A percentile compares a stretch with the other conserved stretches of the same genome.
Conservation (phyloP, 257 asterid species). For the Solanum sitiens region DNA sequence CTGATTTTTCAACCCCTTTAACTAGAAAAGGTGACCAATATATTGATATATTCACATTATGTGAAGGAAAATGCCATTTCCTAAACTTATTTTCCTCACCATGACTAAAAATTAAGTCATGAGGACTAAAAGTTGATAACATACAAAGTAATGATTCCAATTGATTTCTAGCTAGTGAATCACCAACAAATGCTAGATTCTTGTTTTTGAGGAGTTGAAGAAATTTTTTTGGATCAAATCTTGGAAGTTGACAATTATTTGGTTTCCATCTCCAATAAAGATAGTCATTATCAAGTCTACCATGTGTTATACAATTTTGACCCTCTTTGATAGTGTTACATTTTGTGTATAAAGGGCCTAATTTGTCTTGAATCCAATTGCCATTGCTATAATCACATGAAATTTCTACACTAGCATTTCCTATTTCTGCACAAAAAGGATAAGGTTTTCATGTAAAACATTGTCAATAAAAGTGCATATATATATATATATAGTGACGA, state of each 20-base stretch:
- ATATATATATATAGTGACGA: not conserved
- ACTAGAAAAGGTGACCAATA: conserved; percentile 90
- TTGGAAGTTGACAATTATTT: conserved; percentile 41
- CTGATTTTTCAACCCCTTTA: conserved; percentile 45
- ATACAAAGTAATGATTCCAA: conserved; percentile 65
- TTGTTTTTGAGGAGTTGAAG: conserved; percentile 38
- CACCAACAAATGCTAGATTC: conserved; percentile 80
- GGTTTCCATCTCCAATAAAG: conserved; percentile 79
- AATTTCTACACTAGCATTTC: not conserved
- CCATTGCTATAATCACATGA: conserved; percentile 63
- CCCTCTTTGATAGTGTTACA: conserved; percentile 59
- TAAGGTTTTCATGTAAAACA: not conserved
- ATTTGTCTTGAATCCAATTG: conserved; percentile 32
- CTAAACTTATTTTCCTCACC: conserved; percentile 62
- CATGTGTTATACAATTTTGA: conserved; percentile 54
- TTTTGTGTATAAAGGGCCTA: conserved; percentile 48
- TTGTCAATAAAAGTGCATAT: not conserved
- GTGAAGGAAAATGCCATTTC: conserved; percentile 41
- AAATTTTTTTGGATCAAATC: conserved; percentile 46
- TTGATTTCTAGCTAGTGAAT: conserved; percentile 80
- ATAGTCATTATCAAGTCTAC: conserved; percentile 57
- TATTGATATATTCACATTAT: conserved; percentile 36
- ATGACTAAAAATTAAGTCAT: conserved; percentile 26
- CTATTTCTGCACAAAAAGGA: conserved; percentile 2
- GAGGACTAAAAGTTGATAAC: conserved; percentile 35